Evolutionary conservation across 805 yeast species (phyloP).

Genomic region (Kuraishia molischiana): DNA sequence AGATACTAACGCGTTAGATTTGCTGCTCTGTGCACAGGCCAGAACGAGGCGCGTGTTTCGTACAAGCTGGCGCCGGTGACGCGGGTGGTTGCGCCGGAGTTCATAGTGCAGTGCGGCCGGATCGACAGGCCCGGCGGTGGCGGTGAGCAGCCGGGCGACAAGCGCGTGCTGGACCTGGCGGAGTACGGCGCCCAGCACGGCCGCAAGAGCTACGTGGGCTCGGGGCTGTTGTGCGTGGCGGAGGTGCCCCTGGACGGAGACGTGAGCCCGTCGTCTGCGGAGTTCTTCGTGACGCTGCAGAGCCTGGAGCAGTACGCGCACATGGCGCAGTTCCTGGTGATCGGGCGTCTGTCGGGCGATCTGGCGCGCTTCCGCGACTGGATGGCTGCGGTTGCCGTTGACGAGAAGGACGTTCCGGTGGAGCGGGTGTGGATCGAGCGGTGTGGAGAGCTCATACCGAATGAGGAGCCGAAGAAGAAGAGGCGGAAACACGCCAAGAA

Average conservation of each 20-base stretch:
- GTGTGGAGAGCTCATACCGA: slow-evolving; percentile 13
- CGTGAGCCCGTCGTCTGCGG: slow-evolving; percentile 4
- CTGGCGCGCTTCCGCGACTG: slow-evolving; percentile 7
- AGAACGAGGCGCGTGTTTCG: slow-evolving; percentile 2
- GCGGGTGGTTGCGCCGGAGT: slow-evolving; percentile 18
- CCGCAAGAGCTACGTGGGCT: not conserved
- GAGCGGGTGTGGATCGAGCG: slow-evolving; percentile 10
- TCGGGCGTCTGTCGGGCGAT: slow-evolving; percentile 13
- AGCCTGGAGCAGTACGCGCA: slow-evolving; percentile 9
- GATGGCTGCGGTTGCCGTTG: slow-evolving; percentile 9
- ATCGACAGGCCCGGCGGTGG: slow-evolving; percentile 5
- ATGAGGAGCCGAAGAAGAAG: not conserved
- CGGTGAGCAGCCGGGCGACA: not conserved
- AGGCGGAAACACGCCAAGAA: not conserved
- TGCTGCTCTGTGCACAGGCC: slow-evolving; percentile 9
- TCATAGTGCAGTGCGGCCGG: slow-evolving; percentile 13
- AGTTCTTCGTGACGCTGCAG: slow-evolving; percentile 15
- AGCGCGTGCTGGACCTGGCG: not conserved
- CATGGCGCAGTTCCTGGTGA: slow-evolving; percentile 9
- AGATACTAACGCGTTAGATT: slow-evolving; percentile 4
- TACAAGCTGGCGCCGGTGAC: slow-evolving; percentile 12
- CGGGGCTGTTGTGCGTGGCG: slow-evolving; percentile 11
- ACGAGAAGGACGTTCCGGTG: slow-evolving; percentile 9
- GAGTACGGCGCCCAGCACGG: not conserved
- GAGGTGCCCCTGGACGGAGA: slow-evolving; percentile 1